Evolutionary conservation across 179 eudicot genomes (phyloP).

Genomic region (Dionaea muscipula): DNA sequence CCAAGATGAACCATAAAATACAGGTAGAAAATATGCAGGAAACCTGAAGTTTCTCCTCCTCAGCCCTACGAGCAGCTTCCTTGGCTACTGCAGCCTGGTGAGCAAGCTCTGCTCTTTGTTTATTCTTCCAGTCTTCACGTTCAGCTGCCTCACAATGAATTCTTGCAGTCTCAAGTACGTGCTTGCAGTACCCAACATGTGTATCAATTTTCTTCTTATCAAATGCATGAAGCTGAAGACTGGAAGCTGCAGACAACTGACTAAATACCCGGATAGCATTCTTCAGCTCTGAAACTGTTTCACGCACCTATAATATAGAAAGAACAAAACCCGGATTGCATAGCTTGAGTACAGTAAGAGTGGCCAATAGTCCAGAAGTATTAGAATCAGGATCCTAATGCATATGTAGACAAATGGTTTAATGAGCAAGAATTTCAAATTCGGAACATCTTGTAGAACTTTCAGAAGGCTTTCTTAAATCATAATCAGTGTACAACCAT

Average conservation of each 20-base stretch:
- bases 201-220: slow-evolving; percentile 97
- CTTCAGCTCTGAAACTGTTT: slow-evolving; percentile 75
- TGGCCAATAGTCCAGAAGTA: too few species aligned
- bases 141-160: slow-evolving; percentile 86
- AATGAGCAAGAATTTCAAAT: too few species aligned
- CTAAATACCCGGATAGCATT: slow-evolving; percentile 88
- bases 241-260: slow-evolving; percentile 67
- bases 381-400: too few species aligned
- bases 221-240: slow-evolving; percentile 76
- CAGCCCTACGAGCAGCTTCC: slow-evolving; percentile 86
- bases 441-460: too few species aligned
- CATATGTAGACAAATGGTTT: too few species aligned
- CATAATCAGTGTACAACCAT: too few species aligned
- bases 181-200: slow-evolving; percentile 89
- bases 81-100: slow-evolving; percentile 86
- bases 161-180: slow-evolving; percentile 72
- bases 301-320: slow-evolving; percentile 48
- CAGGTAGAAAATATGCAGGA: slow-evolving; percentile 5
- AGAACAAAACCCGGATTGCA: neutral
- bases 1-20: neutral
- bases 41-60: slow-evolving; percentile 82
- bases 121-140: slow-evolving; percentile 74
- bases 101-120: slow-evolving; percentile 72
- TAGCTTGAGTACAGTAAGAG: neutral
- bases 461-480: too few species aligned